Evolutionary conservation across 192 early-diverging fungal genomes (phyloP).

Genomic region (Linnemannia elongata): DNA sequence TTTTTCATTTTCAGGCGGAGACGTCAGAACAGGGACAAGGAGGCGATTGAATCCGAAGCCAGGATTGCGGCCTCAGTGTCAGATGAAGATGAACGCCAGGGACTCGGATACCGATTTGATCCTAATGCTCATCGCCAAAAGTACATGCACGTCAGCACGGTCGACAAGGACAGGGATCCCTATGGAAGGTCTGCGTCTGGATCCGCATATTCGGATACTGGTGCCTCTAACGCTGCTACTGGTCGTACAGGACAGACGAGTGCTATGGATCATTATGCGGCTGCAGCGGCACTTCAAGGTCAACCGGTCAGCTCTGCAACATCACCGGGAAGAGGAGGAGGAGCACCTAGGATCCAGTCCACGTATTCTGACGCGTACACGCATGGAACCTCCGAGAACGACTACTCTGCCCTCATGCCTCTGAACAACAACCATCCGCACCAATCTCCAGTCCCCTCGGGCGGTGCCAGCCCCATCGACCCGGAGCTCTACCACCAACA

Average conservation of each 20-base stretch:
- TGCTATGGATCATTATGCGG: neutral
- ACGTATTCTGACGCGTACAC: slow-evolving; percentile 3
- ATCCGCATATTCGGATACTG: neutral
- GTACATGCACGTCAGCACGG: neutral
- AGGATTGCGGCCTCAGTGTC: neutral
- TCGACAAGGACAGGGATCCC: neutral
- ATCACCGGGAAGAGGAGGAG: neutral
- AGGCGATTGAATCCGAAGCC: neutral
- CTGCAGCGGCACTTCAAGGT: neutral
- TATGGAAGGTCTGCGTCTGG: neutral
- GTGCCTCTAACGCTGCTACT: neutral
- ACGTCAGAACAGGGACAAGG: neutral
- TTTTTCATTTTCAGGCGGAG: neutral
- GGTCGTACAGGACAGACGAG: neutral
- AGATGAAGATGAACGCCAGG: slow-evolving; percentile 7
- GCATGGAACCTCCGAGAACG: neutral
- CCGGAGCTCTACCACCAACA: neutral
- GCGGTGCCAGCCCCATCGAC: neutral
- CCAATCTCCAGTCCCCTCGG: neutral
- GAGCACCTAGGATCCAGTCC: neutral
- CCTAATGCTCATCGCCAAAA: neutral
- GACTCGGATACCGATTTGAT: neutral
- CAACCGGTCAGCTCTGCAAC: neutral
- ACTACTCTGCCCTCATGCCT: neutral
- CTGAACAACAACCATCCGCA: neutral